Conservation (phyloP, 257 asterid genomes). For the Jaltomata sinuosa region DNA sequence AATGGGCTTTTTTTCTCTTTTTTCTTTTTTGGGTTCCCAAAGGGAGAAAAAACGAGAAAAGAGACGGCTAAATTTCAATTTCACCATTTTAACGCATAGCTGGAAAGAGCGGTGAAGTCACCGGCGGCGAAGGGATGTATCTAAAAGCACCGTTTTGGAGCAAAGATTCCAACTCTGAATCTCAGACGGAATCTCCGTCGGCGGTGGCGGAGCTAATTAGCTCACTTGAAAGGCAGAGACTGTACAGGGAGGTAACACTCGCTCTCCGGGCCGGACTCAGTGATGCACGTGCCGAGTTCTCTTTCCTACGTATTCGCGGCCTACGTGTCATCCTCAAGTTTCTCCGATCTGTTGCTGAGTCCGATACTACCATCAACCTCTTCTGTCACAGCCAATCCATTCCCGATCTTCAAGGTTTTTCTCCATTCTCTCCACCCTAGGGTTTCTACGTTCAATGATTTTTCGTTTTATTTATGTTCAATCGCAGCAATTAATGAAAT, state of each 20-base stretch:
- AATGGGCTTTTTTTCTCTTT: too few relatives aligned
- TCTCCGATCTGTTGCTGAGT: conserved; percentile 76
- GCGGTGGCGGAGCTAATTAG: conserved; percentile 70
- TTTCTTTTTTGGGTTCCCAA: too few relatives aligned
- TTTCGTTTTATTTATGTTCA: neutral
- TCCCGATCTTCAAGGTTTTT: conserved; percentile 74
- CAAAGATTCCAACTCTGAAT: conserved; percentile 28
- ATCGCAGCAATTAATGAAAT: neutral
- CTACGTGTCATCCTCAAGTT: conserved; percentile 77
- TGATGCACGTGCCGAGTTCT: conserved; percentile 86
- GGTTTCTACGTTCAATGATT: neutral
- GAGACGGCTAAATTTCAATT: neutral
- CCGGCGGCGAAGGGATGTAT: conserved; percentile 37
- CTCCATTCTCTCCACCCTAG: neutral
- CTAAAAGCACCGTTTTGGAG: conserved; percentile 89
- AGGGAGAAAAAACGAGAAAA: neutral
- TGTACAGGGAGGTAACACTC: conserved; percentile 79
- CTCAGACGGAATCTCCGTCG: conserved; percentile 34
- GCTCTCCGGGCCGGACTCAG: conserved; percentile 84
- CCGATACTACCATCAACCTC: conserved; percentile 59
- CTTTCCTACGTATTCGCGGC: conserved; percentile 79
- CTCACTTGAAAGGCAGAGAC: conserved; percentile 68
- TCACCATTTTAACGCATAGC: neutral
- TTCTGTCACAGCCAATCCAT: conserved; percentile 73
- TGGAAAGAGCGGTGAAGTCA: neutral